A percentile compares a stretch with the other conserved stretches of the same genome.
These are phyloP conservation scores for Globisporangium spinosum DNA, from an alignment of 352 stramenopile species.

Conservation along the genomic window DNA sequence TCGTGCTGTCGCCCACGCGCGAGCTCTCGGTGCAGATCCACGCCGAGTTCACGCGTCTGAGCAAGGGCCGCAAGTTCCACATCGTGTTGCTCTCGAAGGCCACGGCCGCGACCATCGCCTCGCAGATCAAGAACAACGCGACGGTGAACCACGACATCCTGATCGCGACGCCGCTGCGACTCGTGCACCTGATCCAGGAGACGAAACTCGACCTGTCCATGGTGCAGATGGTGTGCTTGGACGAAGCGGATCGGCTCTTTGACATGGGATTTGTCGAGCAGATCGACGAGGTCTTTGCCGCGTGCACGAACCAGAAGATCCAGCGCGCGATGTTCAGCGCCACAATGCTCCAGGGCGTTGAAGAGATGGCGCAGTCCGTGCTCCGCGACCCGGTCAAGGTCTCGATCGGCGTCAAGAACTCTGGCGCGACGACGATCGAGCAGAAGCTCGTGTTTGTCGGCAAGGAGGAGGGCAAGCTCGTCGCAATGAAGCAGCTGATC, in stretches of 20 bases:
- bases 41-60: slow-evolving; percentile 92
- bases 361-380: slow-evolving; percentile 95
- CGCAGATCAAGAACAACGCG: slow-evolving; percentile 76
- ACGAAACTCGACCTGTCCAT: slow-evolving; percentile 76
- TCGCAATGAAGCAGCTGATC: slow-evolving; percentile 93
- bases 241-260: slow-evolving; percentile 98
- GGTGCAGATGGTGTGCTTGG: slow-evolving; percentile 94
- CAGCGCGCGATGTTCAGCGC: slow-evolving; percentile 97
- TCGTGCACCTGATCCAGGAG: slow-evolving; percentile 91
- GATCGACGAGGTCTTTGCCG: slow-evolving; percentile 96
- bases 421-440: slow-evolving; percentile 85
- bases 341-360: slow-evolving; percentile 94
- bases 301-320: slow-evolving; percentile 81
- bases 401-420: slow-evolving; percentile 90
- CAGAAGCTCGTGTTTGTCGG: slow-evolving; percentile 98
- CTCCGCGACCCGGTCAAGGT: slow-evolving; percentile 96
- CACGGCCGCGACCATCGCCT: slow-evolving; percentile 75
- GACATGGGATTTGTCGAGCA: slow-evolving; percentile 96
- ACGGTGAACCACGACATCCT: slow-evolving; percentile 92
- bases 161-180: slow-evolving; percentile 94
- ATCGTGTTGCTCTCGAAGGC: slow-evolving; percentile 91
- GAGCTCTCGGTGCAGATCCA: slow-evolving; percentile 97
- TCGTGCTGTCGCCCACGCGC: slow-evolving; percentile 96
- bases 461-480: slow-evolving; percentile 98
- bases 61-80: slow-evolving; percentile 83